These are phyloP conservation scores for Pythium chondricola DNA, from an alignment of 352 stramenopile genomes.

Conservation along the genomic window DNA sequence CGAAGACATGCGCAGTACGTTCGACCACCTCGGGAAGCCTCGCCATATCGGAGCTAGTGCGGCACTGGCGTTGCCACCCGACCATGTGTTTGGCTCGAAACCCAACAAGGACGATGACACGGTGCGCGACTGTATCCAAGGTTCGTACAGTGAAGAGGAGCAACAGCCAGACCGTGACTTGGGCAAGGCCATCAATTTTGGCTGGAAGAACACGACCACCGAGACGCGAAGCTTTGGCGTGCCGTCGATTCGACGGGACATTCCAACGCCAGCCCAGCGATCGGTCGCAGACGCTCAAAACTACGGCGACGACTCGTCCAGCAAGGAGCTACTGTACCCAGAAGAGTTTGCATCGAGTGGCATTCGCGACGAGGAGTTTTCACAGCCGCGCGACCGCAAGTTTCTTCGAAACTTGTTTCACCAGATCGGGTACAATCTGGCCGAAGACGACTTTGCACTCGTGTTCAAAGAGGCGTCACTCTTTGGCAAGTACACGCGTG, in stretches of 20 bases:
- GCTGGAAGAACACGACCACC: slow-evolving; percentile 76
- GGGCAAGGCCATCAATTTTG: slow-evolving; percentile 71
- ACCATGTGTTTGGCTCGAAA: slow-evolving; percentile 62
- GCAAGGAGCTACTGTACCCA: slow-evolving; percentile 80
- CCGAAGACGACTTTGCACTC: slow-evolving; percentile 59
- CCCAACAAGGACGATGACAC: slow-evolving; percentile 41
- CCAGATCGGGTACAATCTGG: slow-evolving; percentile 55
- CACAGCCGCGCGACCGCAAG: slow-evolving; percentile 42
- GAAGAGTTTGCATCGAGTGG: slow-evolving; percentile 75
- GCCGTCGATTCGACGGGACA: slow-evolving; percentile 83
- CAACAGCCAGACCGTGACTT: slow-evolving; percentile 81
- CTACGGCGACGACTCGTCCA: slow-evolving; percentile 83
- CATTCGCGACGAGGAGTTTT: slow-evolving; percentile 82
- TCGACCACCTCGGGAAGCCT: slow-evolving; percentile 68
- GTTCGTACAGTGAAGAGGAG: slow-evolving; percentile 71
- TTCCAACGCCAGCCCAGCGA: slow-evolving; percentile 50
- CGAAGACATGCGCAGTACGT: slow-evolving; percentile 64
- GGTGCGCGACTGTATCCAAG: slow-evolving; percentile 76
- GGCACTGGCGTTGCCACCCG: slow-evolving; percentile 25
- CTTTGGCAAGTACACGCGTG: slow-evolving; percentile 33
- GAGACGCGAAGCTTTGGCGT: slow-evolving; percentile 69
- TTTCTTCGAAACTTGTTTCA: slow-evolving; percentile 65
- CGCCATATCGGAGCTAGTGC: slow-evolving; percentile 46
- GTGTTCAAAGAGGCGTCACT: slow-evolving; percentile 57
- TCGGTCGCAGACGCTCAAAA: slow-evolving; percentile 90